A percentile compares a stretch with the other conserved stretches of the same genome.
phyloP scores from a whole-genome alignment of 441 rosid genomes.

The Gossypium laxum region DNA sequence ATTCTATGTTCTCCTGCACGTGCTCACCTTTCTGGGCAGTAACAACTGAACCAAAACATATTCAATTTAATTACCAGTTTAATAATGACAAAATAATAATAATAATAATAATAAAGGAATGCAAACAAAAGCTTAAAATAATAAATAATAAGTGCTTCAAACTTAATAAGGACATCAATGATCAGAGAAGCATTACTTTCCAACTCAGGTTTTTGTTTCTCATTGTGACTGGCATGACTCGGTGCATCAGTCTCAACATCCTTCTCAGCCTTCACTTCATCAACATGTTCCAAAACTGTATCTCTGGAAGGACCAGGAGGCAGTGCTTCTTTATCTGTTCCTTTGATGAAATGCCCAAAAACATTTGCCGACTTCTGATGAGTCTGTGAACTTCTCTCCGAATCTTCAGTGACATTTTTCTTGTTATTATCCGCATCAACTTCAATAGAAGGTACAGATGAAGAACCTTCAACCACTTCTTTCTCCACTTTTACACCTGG shows the following conservation, averaged over 20 bases:
- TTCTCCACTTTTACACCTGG: conserved; percentile 22
- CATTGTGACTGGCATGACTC: conserved; percentile 16
- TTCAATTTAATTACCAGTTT: background rate
- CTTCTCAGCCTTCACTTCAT: conserved; percentile 29
- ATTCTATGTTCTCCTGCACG: conserved; percentile 22
- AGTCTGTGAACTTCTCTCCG: conserved; percentile 14
- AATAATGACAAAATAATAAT: background rate
- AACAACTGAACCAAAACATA: conserved; percentile 21
- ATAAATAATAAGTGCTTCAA: background rate
- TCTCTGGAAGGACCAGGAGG: conserved; percentile 23
- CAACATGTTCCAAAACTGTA: conserved; percentile 21
- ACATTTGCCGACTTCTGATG: conserved; percentile 27
- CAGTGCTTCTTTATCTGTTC: conserved; percentile 22
- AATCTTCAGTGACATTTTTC: conserved; percentile 23
- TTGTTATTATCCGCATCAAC: conserved; percentile 24
- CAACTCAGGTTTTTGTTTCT: conserved; percentile 21
- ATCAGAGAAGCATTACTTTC: conserved; percentile 18
- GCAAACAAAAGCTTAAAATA: background rate
- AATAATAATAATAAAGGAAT: background rate
- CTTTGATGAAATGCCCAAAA: conserved; percentile 16
- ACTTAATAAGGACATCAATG: background rate
- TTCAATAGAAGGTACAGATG: conserved; percentile 14
- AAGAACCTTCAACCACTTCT: conserved; percentile 29
- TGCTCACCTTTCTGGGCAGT: conserved; percentile 25
- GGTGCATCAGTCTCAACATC: conserved; percentile 22